These are phyloP conservation scores for Achlya hypogyna DNA, from an alignment of 352 stramenopile genomes.

Conservation along the genomic window DNA sequence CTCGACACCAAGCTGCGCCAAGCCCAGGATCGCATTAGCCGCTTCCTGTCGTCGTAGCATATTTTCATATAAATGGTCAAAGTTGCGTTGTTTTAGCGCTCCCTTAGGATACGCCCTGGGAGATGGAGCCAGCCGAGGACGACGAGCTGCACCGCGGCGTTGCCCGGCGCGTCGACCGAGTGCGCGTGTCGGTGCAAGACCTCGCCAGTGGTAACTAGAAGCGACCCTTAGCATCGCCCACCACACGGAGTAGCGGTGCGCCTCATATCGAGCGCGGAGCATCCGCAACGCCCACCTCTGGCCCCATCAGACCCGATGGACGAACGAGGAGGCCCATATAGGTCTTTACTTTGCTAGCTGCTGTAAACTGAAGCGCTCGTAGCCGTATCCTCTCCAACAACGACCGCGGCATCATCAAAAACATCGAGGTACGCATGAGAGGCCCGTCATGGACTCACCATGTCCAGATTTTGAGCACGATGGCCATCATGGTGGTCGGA, in stretches of 20 bases:
- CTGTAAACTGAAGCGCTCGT: background rate
- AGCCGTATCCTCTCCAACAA: conserved; percentile 41
- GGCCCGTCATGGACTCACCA: background rate
- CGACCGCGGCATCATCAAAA: conserved; percentile 31
- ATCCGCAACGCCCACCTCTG: background rate
- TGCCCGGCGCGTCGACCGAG: conserved; percentile 8
- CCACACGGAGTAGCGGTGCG: conserved; percentile 15
- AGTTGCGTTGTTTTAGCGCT: background rate
- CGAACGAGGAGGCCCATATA: conserved; percentile 11
- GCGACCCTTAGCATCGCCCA: too few species aligned
- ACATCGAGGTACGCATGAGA: conserved; percentile 28
- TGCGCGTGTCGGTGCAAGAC: conserved; percentile 5
- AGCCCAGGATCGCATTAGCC: conserved; percentile 59
- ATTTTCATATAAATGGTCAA: too few species aligned
- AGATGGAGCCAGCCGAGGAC: background rate
- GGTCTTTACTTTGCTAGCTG: background rate
- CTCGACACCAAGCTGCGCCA: conserved; percentile 56
- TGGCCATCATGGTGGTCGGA: conserved; percentile 33
- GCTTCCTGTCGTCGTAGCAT: conserved; percentile 18
- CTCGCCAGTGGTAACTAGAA: background rate
- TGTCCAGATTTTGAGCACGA: conserved; percentile 26
- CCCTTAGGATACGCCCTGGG: background rate
- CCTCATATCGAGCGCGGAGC: background rate
- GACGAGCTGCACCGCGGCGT: conserved; percentile 3
- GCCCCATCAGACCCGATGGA: background rate